Conservation (phyloP, 164 flowering plant genomes). For the Sextonia rubra region DNA sequence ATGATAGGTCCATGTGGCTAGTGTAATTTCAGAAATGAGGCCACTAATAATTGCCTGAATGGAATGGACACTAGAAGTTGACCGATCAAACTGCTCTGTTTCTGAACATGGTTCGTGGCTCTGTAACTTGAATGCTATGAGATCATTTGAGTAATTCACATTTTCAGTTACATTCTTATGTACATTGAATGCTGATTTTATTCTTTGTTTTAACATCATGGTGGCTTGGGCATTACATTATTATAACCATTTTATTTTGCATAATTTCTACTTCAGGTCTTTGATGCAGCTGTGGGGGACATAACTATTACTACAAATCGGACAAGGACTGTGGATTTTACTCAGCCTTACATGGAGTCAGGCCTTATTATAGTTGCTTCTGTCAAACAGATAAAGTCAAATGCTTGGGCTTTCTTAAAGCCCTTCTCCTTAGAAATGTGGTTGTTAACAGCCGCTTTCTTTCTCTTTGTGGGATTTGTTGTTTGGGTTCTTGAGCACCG, state of each 20-base stretch:
- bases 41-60: background rate
- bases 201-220: background rate
- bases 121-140: background rate
- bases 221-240: background rate
- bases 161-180: too few species aligned
- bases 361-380: conserved; percentile 87
- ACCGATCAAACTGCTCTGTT: background rate
- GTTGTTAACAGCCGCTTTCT: conserved; percentile 69
- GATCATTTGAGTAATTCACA: background rate
- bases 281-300: conserved; percentile 94
- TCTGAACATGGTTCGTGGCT: background rate
- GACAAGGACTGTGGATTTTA: conserved; percentile 79
- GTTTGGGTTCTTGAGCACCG: conserved; percentile 99
- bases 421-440: conserved; percentile 86
- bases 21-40: too few species aligned
- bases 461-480: conserved; percentile 79
- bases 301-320: conserved; percentile 74
- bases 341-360: conserved; percentile 85
- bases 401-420: conserved; percentile 80
- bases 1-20: too few species aligned
- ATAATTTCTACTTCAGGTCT: conserved; percentile 40
- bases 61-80: background rate
- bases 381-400: conserved; percentile 48
- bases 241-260: background rate
- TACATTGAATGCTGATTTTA: background rate